Evolutionary conservation across 1,284 basidiomycete genomes (phyloP).

Genomic region (Apiotrichum gracile): DNA sequence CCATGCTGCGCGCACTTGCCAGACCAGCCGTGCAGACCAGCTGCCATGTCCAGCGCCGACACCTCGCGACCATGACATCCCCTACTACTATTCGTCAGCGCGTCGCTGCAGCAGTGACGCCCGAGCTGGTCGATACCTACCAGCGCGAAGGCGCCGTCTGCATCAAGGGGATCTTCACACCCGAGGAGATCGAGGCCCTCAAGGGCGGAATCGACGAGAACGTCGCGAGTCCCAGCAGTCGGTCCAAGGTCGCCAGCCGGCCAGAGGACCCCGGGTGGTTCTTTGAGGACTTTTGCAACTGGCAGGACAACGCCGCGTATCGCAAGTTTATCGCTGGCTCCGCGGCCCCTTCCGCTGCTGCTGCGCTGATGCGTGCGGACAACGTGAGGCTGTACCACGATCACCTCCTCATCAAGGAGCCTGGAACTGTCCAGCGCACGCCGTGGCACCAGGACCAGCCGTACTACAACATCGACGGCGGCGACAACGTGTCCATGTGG

Average conservation of each 20-base stretch:
- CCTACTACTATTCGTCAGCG: neutral
- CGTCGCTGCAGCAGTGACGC: slow-evolving; percentile 7
- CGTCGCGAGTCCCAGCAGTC: neutral
- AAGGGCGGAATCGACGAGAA: slow-evolving; percentile 10
- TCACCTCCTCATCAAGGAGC: slow-evolving; percentile 16
- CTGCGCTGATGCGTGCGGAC: slow-evolving; percentile 3
- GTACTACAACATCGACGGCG: slow-evolving; percentile 14
- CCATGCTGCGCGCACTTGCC: neutral
- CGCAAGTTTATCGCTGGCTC: slow-evolving; percentile 7
- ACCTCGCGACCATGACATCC: neutral
- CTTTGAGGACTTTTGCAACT: slow-evolving; percentile 21
- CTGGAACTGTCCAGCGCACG: slow-evolving; percentile 12
- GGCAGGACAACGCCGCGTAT: slow-evolving; percentile 4
- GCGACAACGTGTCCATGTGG: slow-evolving; percentile 12
- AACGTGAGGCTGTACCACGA: slow-evolving; percentile 13
- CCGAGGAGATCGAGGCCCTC: slow-evolving; percentile 6
- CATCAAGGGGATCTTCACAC: slow-evolving; percentile 9
- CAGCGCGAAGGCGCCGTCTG: slow-evolving; percentile 8
- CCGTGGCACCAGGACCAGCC: slow-evolving; percentile 20
- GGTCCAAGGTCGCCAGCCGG: slow-evolving; percentile 8
- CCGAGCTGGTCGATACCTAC: slow-evolving; percentile 3
- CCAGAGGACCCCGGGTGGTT: slow-evolving; percentile 16
- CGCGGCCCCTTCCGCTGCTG: slow-evolving; percentile 7
- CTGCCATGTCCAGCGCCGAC: neutral
- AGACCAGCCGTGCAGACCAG: neutral